Base-by-base conservation (phyloP, 208 protist species). In the Acanthamoeba culbertsoni region DNA sequence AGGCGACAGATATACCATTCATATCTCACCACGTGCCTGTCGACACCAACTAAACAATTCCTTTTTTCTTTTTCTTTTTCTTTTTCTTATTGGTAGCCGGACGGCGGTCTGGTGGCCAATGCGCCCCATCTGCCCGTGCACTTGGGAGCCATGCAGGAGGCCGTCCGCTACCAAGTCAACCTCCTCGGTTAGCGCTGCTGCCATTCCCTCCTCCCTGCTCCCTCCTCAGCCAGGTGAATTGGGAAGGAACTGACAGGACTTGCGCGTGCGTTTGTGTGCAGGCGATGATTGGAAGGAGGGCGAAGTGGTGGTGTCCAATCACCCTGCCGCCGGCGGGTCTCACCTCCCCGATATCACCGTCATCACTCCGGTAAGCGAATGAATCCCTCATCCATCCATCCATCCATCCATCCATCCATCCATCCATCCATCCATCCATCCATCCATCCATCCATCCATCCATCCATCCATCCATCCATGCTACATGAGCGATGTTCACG, bases 311-410 rank as follows among this genome's bases (percentile, higher is more conserved):
- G 88, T 99, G 42, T 96, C 97, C 2, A 99, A 99, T 96, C 98
- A 99, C 93, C 98, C 98, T 37, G 94, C 94, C 55, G 97, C 97
- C 73, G 98, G 98, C 75, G 98, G 98, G 37, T 98, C 97, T 43
- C 98, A 99, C 95, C 95, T 99, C 48, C 98, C 98, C 35, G 98
- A 99, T 95, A 98, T 99, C 91, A 99, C 98, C 33, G 98, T 99
- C n/a, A 98, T 99, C 62, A 96, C 97, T 23, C 98, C 98, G 40
- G 98, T 98, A 71, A 98, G 97, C 77, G 88, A 96, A 35, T 18
- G 12, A 63, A 7, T 12, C 20, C 55, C 59, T 12, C 59, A 14
- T 68, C 59, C 1, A 12, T 86, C 94, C 12, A 40, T 91, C 63
- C 95, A 95, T 23, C 94, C 95, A 63, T 84, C 96, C 33, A 82